phyloP scores from a whole-genome alignment of 2,329 filamentous ascomycete genomes.

The Didymella lethalis region DNA sequence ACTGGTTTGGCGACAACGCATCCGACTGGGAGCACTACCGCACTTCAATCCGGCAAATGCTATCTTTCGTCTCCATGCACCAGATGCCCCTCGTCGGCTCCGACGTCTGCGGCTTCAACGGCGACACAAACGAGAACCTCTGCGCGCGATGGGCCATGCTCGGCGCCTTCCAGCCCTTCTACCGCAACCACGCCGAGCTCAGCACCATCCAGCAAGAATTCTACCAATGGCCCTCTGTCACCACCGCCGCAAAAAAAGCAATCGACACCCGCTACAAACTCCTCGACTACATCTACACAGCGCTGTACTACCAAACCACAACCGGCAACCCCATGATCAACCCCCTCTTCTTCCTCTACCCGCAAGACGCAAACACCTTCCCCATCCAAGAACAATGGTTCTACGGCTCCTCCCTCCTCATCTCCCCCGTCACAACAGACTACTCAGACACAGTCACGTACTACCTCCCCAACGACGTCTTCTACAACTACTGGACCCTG shows the following conservation, averaged over 20 bases:
- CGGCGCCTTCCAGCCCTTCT: conserved; percentile 78
- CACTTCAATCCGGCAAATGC: conserved; percentile 52
- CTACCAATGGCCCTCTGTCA: conserved; percentile 72
- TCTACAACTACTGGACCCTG: conserved; percentile 68
- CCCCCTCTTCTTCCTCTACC: conserved; percentile 77
- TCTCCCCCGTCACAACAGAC: conserved; percentile 64
- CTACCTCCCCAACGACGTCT: conserved; percentile 66
- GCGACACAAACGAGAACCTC: conserved; percentile 70
- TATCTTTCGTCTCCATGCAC: conserved; percentile 58
- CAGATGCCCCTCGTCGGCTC: conserved; percentile 59
- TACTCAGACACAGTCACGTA: conserved; percentile 61
- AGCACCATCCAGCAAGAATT: conserved; percentile 70
- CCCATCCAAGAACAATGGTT: conserved; percentile 65
- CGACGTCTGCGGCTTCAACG: conserved; percentile 80
- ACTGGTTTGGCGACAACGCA: conserved; percentile 68
- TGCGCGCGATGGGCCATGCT: conserved; percentile 79
- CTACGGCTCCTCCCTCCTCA: conserved; percentile 64
- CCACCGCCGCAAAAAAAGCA: conserved; percentile 70
- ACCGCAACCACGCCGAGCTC: conserved; percentile 73
- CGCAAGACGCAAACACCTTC: conserved; percentile 62
- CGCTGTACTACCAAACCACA: conserved; percentile 66
- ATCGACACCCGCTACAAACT: conserved; percentile 77
- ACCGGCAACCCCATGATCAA: conserved; percentile 72
- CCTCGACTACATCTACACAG: conserved; percentile 83
- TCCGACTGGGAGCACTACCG: conserved; percentile 57